Evolutionary conservation across 345 rosid genomes (phyloP), one percentile per base, ranked within the genome.

Genomic region (Hypericum perforatum): DNA sequence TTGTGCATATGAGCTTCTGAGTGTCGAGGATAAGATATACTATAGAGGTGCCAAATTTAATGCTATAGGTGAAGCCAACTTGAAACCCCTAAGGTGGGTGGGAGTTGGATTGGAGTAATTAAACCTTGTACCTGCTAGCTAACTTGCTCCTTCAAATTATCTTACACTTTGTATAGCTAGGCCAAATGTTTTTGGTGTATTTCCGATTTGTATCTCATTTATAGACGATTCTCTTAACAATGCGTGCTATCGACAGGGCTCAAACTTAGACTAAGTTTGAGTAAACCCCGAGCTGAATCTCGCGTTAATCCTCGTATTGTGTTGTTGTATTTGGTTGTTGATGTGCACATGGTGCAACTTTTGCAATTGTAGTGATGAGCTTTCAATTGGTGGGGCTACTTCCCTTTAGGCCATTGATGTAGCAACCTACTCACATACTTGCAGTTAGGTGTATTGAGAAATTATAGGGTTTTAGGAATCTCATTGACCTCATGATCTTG

Each of bases 11-110:
- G 66, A 52, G 70, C 46, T 56, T 47, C 49, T 15, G 52, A 58
- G 50, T 60, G 13, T 11, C 64, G 67, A 59, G 45, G 71, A 45
- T 69, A 63, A 51, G 80, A 65, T 62, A 41, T 22, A 22, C 32
- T 22, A 22, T 22, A 22, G 70, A 64, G 65, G 71, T 46, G 68
- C 11, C 60, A 62, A 56, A 62, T 66, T 75, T 58, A 78, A 73
- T 78, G 79, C 60, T 74, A 52, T 57, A 52, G 77, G 62, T 69
- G 75, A 29, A 61, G 73, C 69, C 79, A 65, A 64, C 73, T 41
- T 56, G 32, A 41, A 53, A 22, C 32, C 16, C 13, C 41, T 52
- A 53, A 54, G 72, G 71, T 65, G 67, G 83, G 68, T 67, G 76
- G 67, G 5, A 6, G 76, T 68, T 75, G 73, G 71, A 75, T 50